Evolutionary conservation across 2,329 filamentous ascomycete species (phyloP).

Genomic region (Sarocladium kiliense): DNA sequence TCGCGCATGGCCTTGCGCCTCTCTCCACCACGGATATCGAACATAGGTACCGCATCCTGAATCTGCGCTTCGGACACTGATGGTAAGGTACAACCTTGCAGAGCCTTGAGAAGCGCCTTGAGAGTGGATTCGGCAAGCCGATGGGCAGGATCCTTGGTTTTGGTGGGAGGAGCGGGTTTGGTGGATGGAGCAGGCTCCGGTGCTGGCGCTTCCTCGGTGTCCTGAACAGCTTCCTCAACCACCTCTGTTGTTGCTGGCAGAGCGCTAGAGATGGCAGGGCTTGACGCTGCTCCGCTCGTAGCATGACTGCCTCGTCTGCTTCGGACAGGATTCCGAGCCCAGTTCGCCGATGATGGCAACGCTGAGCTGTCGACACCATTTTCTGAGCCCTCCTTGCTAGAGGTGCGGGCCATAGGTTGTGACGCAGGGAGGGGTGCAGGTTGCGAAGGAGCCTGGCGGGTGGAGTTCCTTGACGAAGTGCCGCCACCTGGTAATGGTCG

Average conservation of each 20-base stretch:
- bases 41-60: constrained; percentile 57
- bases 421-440: constrained; percentile 37
- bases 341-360: constrained; percentile 89
- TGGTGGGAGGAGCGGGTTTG: constrained; percentile 14
- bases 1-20: constrained; percentile 75
- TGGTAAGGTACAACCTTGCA: constrained; percentile 31
- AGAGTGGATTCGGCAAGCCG: constrained; percentile 18
- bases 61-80: constrained; percentile 8
- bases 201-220: constrained; percentile 21
- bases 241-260: constrained; percentile 49
- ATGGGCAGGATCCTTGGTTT: constrained; percentile 10
- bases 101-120: constrained; percentile 29
- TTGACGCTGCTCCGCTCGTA: constrained; percentile 75
- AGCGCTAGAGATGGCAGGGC: constrained; percentile 65
- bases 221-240: constrained; percentile 37
- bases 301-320: constrained; percentile 73
- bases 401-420: constrained; percentile 65
- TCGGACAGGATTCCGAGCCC: constrained; percentile 69
- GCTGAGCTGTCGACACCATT: constrained; percentile 75
- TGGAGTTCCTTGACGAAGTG: constrained; percentile 39
- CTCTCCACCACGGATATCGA: constrained; percentile 76
- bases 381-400: constrained; percentile 72
- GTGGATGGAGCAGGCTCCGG: constrained; percentile 17
- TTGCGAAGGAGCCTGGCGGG: constrained; percentile 49
- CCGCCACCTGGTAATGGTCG: constrained; percentile 53